Percentiles rank a stretch among this genome's conserved stretches.
Evolutionary conservation across 345 rosid species (phyloP).

Genomic region (Pelargonium nanum): DNA sequence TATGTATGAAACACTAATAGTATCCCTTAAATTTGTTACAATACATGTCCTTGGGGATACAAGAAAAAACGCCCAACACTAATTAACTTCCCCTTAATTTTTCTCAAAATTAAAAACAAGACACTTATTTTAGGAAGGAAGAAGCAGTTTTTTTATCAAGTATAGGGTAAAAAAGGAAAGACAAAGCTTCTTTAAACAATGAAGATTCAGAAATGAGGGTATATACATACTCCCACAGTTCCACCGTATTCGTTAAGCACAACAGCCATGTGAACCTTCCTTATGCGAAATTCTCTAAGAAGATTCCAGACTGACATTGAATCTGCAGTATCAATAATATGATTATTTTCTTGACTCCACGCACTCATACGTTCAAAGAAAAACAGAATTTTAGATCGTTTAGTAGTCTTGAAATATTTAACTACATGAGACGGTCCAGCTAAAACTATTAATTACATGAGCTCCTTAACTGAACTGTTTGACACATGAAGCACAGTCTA

Average conservation of each 20-base stretch:
- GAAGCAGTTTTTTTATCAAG: background rate
- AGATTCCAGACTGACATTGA: constrained; percentile 99
- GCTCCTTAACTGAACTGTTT: background rate
- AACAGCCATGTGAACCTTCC: constrained; percentile 99
- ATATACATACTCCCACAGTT: constrained; percentile 80
- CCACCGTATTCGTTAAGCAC: constrained; percentile 98
- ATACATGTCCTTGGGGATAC: too few species aligned
- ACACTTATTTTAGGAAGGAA: too few species aligned
- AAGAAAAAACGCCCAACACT: too few species aligned
- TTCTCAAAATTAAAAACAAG: too few species aligned
- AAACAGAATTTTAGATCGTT: background rate
- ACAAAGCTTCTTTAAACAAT: background rate
- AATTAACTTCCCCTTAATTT: too few species aligned
- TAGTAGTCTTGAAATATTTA: background rate
- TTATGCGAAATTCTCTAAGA: constrained; percentile 93
- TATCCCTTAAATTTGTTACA: too few species aligned
- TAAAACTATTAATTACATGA: background rate
- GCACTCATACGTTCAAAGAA: too few species aligned
- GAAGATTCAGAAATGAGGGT: constrained; percentile 2
- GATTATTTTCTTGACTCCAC: constrained; percentile 7
- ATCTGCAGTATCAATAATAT: constrained; percentile 45
- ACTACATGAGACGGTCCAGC: too few species aligned
- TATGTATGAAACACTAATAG: too few species aligned
- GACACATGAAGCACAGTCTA: background rate
- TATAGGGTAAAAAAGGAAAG: background rate